Conservation (phyloP, 1,284 basidiomycete species). For the Cutaneotrichosporon curvatum region DNA sequence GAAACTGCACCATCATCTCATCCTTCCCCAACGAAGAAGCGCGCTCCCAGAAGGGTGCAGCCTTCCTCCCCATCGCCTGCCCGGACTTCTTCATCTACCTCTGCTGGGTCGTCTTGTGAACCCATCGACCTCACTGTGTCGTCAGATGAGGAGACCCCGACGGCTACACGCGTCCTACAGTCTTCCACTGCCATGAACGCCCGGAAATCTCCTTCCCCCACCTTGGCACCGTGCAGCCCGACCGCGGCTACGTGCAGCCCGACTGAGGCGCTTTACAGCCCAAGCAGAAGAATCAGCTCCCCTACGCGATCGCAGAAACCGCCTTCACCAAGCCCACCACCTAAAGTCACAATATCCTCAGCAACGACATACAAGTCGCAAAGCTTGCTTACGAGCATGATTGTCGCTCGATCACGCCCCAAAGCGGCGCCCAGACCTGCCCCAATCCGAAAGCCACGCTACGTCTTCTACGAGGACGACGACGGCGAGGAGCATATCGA, state of each 20-base stretch:
- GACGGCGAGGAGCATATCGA: slow-evolving; percentile 9
- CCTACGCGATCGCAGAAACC: not conserved
- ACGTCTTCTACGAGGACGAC: not conserved
- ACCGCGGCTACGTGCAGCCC: too few species aligned
- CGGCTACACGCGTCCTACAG: not conserved
- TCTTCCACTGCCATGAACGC: not conserved
- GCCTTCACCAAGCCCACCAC: not conserved
- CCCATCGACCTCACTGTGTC: too few species aligned
- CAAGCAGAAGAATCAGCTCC: too few species aligned
- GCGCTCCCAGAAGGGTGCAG: not conserved
- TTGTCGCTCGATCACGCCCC: not conserved
- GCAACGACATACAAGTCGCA: not conserved
- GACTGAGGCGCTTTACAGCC: too few species aligned
- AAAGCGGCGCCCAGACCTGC: not conserved
- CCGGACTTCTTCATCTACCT: not conserved
- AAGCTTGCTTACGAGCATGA: slow-evolving; percentile 4
- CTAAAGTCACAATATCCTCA: too few species aligned
- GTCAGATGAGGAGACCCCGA: too few species aligned
- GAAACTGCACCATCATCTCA: too few species aligned
- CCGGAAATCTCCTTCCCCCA: not conserved
- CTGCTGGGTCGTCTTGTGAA: too few species aligned
- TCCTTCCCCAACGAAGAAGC: not conserved
- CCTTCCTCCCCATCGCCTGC: not conserved
- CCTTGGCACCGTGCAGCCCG: too few species aligned
- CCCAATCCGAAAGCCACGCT: not conserved